Base-by-base conservation (phyloP, 148 eudicot genomes). In the Fagopyrum homotropicum region DNA sequence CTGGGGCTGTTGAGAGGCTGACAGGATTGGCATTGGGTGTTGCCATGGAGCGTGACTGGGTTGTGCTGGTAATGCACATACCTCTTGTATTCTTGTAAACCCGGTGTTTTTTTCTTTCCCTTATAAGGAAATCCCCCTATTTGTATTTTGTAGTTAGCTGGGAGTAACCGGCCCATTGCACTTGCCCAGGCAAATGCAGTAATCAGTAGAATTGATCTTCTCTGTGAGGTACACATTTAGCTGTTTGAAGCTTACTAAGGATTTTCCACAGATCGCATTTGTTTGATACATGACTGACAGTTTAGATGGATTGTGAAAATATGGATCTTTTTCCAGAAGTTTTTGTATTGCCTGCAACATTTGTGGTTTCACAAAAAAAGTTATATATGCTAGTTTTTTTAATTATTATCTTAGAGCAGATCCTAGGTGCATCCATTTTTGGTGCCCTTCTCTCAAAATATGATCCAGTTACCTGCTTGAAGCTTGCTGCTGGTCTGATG, bases 11-110 rank as follows among this genome's bases (percentile, higher is more conserved):
- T 75, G 98, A 93, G 81, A 85, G 97, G 81, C 83, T 93, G 46
- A 82, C 88, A 81, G 98, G 98, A 26, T 78, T 93, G 81, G 97
- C 97, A 73, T 82, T 93, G 55, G 98, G 98, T 26, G 94, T 93
- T 81, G 98, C 97, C 61, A 81, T 85, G 86, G 98, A 93, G 83
- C 98, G 98, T 77, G 98, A 93, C 75, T 93, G 98, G 98, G 92
- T 93, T 77, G 98, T 93, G 57, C 78, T 85, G 94, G 98, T 93
- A 84, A 48, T 73, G n/a, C 44, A 76, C 0, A 69, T 59, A 50
- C 43, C 1, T 60, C 10, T 22, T 29, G 2, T 75, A 19, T 69
- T 5, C 14, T 43, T 26, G 4, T 70, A 26, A 7, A 12, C 48
- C 55, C 6, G 17, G n/a, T 74, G 74, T 72, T 16, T n/a, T 79